phyloP scores from a whole-genome alignment of 176 grass and related monocot genomes.

The Poa annua region DNA sequence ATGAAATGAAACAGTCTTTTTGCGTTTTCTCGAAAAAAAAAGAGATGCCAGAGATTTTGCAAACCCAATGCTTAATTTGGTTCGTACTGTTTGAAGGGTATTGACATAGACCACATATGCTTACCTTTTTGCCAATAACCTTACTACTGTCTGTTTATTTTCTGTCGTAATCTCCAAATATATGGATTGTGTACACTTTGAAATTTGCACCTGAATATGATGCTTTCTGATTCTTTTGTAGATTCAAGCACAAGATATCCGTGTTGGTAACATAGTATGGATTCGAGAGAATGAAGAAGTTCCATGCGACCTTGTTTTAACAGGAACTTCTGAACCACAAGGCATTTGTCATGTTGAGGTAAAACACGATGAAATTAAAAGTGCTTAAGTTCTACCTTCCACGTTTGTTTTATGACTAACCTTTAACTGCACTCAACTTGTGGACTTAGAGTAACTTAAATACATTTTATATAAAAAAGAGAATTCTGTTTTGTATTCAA shows the following conservation, averaged over 20 bases:
- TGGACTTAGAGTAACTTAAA: slow-evolving; percentile 10
- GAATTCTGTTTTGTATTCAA: neutral
- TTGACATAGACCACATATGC: slow-evolving; percentile 3
- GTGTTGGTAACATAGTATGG: slow-evolving; percentile 96
- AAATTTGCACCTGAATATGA: slow-evolving; percentile 31
- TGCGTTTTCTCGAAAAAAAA: too few relatives aligned
- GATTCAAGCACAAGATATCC: slow-evolving; percentile 96
- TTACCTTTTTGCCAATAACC: slow-evolving; percentile 2
- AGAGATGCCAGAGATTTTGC: slow-evolving; percentile 1
- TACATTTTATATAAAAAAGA: neutral
- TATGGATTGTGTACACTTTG: slow-evolving; percentile 22
- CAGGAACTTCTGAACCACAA: slow-evolving; percentile 94
- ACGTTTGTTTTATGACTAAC: slow-evolving; percentile 15
- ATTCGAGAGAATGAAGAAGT: slow-evolving; percentile 98
- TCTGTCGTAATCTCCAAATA: slow-evolving; percentile 18
- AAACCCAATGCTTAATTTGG: slow-evolving; percentile 30
- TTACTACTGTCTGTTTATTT: slow-evolving; percentile 10
- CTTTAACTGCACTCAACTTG: slow-evolving; percentile 11
- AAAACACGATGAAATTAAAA: slow-evolving; percentile 24
- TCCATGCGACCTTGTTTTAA: slow-evolving; percentile 91
- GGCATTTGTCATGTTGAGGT: slow-evolving; percentile 95
- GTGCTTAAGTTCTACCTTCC: neutral
- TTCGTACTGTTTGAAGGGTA: neutral
- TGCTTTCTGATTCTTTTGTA: slow-evolving; percentile 43
- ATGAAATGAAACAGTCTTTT: too few relatives aligned